Evolutionary conservation across 2,329 filamentous ascomycete genomes (phyloP), one percentile per base, ranked within the genome.

Genomic region (Ceratocystiopsis sp.): DNA sequence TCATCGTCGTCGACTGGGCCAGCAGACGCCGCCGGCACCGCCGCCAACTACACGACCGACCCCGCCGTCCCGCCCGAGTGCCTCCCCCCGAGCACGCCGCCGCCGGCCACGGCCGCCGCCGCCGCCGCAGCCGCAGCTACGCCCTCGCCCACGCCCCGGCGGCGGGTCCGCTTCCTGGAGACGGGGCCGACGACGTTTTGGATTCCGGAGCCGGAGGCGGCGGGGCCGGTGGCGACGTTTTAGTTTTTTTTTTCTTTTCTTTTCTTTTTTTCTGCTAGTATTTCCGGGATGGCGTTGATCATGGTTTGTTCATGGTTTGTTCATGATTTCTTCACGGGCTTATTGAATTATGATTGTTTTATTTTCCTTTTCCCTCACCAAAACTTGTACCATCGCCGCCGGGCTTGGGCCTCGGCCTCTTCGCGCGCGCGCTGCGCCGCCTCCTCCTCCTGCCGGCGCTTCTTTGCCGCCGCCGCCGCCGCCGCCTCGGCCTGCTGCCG

Each of bases 401-500:
- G 53, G 9, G 51, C 47, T 13, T 11, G 25, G 4, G 25, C 25
- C 9, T 29, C 25, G 4, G 25, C 25, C 7, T 8, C 25, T 29
- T 29, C 25, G 25, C 25, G 25, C 25, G 6, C 25, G 25, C 6
- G 25, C 10, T 11, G 25, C 25, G 50, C 51, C 14, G 52, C 51
- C 41, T 58, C 58, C 38, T 59, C 55, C 46, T 61, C 57, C 43
- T 55, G 55, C 44, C 60, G 55, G 19, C 41, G 33, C 13, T 40
- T 11, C 15, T 57, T 52, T 48, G 66, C 65, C 43, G 63, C 63
- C 37, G 60, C 62, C 48, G 68, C 62, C 50, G 62, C 57, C 46
- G 42, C 47, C 34, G 54, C 51, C 56, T 78, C 73, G n/a, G 61
- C 55, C 38, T 56, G 54, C 54, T 83, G 78, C 59, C 86, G 78